These are phyloP conservation scores for Musa acuminata DNA, from an alignment of 176 grass and related monocot species.

Conservation along the genomic window DNA sequence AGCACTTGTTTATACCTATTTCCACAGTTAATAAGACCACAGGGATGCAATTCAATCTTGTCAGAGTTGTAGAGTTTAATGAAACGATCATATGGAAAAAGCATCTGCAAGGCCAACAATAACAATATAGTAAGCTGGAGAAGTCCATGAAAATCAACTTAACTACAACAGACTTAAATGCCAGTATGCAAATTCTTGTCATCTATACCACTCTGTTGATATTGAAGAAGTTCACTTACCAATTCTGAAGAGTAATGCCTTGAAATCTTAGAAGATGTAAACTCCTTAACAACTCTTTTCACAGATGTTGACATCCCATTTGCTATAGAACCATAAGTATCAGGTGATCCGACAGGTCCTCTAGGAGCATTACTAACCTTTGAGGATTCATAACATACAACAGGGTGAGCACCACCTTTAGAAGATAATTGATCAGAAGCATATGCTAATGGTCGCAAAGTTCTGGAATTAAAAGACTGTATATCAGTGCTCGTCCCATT, in stretches of 20 bases:
- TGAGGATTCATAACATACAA: slow-evolving; percentile 21
- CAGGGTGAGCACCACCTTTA: slow-evolving; percentile 11
- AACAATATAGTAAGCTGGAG: slow-evolving; percentile 19
- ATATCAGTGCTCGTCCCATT: background rate
- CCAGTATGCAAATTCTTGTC: background rate
- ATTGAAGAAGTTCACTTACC: slow-evolving; percentile 33
- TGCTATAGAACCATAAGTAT: slow-evolving; percentile 23
- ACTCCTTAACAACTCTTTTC: slow-evolving; percentile 46
- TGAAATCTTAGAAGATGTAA: slow-evolving; percentile 32
- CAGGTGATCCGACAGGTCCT: slow-evolving; percentile 22
- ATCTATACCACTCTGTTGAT: background rate
- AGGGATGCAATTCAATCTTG: slow-evolving; percentile 57
- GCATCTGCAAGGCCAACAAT: slow-evolving; percentile 35
- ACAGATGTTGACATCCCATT: slow-evolving; percentile 28
- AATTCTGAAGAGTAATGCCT: slow-evolving; percentile 51
- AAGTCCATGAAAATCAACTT: slow-evolving; percentile 6
- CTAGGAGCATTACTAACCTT: slow-evolving; percentile 27
- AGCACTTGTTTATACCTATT: slow-evolving; percentile 62
- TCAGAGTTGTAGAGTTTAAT: slow-evolving; percentile 64
- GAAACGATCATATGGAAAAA: slow-evolving; percentile 64
- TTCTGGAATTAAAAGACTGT: slow-evolving; percentile 4
- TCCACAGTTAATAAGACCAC: slow-evolving; percentile 73
- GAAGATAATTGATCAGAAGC: slow-evolving; percentile 27
- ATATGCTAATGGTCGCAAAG: slow-evolving; percentile 24
- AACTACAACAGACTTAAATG: slow-evolving; percentile 4